A percentile compares a stretch with the other conserved stretches of the same genome.
Evolutionary conservation across 495 filamentous ascomycete species (phyloP).

Genomic region (Amorphotheca resinae): DNA sequence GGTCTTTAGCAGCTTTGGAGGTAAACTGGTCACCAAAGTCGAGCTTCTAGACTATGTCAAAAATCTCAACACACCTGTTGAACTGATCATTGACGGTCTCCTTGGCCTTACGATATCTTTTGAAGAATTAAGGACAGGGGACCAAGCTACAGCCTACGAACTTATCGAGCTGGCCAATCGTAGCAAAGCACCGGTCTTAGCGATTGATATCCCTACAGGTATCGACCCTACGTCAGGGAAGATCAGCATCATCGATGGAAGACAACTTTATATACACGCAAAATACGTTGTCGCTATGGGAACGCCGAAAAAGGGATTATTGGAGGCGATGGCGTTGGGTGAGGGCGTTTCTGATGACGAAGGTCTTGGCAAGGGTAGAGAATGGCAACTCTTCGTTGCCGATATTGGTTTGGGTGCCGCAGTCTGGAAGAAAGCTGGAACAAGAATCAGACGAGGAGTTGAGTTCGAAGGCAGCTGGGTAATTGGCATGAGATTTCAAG

Average conservation of each 20-base stretch:
- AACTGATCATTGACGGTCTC: slow-evolving; percentile 79
- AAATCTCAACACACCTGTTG: slow-evolving; percentile 34
- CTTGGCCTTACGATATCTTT: slow-evolving; percentile 74
- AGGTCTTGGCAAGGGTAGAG: slow-evolving; percentile 22
- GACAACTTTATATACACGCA: slow-evolving; percentile 58
- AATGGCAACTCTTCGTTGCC: slow-evolving; percentile 67
- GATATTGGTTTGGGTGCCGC: slow-evolving; percentile 75
- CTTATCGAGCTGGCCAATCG: slow-evolving; percentile 82
- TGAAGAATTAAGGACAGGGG: slow-evolving; percentile 67
- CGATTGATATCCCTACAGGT: slow-evolving; percentile 79
- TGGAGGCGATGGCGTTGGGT: slow-evolving; percentile 52
- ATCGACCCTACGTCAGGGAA: slow-evolving; percentile 67
- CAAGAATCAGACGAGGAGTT: slow-evolving; percentile 62
- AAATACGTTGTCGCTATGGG: slow-evolving; percentile 71
- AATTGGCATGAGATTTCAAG: slow-evolving; percentile 44
- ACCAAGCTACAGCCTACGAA: slow-evolving; percentile 70
- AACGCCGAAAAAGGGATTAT: slow-evolving; percentile 69
- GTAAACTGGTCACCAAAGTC: slow-evolving; percentile 45
- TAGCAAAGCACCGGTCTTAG: slow-evolving; percentile 61
- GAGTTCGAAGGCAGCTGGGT: slow-evolving; percentile 84
- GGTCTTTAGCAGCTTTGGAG: slow-evolving; percentile 66
- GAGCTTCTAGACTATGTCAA: slow-evolving; percentile 39
- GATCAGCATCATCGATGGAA: slow-evolving; percentile 45
- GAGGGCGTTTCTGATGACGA: slow-evolving; percentile 38
- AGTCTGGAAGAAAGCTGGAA: slow-evolving; percentile 79